Percentiles rank a stretch among this genome's conserved stretches.
These are phyloP conservation scores for Epichloe festucae DNA, from an alignment of 2,329 filamentous ascomycete genomes.

Conservation along the genomic window DNA sequence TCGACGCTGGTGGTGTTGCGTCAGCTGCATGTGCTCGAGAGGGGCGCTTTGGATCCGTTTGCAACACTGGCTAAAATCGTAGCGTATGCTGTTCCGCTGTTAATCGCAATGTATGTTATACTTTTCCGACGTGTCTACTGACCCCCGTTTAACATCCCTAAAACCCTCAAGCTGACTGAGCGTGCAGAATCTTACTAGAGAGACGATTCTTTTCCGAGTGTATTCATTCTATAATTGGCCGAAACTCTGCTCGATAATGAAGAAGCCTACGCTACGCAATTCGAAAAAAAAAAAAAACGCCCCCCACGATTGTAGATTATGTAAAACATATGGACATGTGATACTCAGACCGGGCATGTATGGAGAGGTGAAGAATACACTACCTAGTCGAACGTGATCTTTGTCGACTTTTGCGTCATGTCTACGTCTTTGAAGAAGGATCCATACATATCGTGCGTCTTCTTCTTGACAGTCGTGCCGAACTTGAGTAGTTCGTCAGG, in stretches of 20 bases:
- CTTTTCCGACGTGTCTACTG: slow-evolving; percentile 3
- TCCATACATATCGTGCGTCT: slow-evolving; percentile 88
- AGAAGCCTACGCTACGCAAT: neutral
- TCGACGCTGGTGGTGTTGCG: slow-evolving; percentile 16
- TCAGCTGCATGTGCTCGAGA: slow-evolving; percentile 13
- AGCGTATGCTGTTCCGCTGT: slow-evolving; percentile 36
- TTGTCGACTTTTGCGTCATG: slow-evolving; percentile 71
- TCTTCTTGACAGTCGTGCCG: slow-evolving; percentile 97
- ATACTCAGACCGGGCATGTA: neutral
- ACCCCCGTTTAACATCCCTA: slow-evolving; percentile 2
- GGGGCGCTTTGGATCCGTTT: slow-evolving; percentile 16
- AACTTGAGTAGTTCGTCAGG: slow-evolving; percentile 90
- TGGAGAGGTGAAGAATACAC: neutral
- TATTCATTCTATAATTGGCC: slow-evolving; percentile 29
- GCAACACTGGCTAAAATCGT: slow-evolving; percentile 33
- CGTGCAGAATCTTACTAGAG: slow-evolving; percentile 38
- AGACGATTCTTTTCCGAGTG: slow-evolving; percentile 38
- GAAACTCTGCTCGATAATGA: slow-evolving; percentile 18
- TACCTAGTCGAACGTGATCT: slow-evolving; percentile 75
- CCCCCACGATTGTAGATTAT: neutral
- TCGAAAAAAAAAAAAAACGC: neutral
- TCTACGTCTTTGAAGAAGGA: slow-evolving; percentile 90
- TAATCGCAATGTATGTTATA: slow-evolving; percentile 45
- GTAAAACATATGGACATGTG: neutral
- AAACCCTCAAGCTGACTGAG: slow-evolving; percentile 11